Conservation (phyloP, 257 asterid genomes). For the Lycium ferocissimum region DNA sequence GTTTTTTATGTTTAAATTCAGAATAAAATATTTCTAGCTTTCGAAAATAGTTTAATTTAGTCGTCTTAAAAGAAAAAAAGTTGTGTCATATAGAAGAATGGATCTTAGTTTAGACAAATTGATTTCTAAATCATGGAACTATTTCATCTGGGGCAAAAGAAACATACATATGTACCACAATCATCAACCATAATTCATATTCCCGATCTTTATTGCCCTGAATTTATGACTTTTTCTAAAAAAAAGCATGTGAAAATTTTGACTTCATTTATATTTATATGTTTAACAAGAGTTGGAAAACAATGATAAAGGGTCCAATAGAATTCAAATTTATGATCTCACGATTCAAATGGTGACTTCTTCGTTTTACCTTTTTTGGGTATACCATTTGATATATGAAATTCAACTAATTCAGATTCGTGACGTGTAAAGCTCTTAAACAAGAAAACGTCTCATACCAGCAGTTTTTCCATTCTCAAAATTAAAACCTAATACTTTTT, state of each 20-base stretch:
- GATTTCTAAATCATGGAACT: too few species aligned
- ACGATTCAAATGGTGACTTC: neutral
- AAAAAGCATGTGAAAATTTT: too few species aligned
- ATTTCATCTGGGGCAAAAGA: too few species aligned
- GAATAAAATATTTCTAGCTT: neutral
- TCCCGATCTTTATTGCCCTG: too few species aligned
- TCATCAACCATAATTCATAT: too few species aligned
- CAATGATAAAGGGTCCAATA: neutral
- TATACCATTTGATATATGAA: neutral
- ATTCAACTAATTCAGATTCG: neutral
- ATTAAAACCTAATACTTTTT: neutral
- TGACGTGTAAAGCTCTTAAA: neutral
- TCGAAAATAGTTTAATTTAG: neutral
- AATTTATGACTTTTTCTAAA: too few species aligned
- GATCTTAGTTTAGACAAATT: neutral
- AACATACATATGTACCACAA: too few species aligned
- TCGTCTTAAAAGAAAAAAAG: neutral
- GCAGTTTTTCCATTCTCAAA: neutral
- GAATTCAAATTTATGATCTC: neutral
- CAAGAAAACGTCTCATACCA: neutral
- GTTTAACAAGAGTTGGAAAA: neutral
- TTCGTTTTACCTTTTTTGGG: neutral
- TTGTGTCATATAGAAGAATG: neutral
- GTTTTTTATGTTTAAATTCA: neutral
- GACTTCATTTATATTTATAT: neutral